Evolutionary conservation across 164 flowering plant species (phyloP), one percentile per base, ranked within the genome.

Genomic region (Chimonanthus salicifolius): DNA sequence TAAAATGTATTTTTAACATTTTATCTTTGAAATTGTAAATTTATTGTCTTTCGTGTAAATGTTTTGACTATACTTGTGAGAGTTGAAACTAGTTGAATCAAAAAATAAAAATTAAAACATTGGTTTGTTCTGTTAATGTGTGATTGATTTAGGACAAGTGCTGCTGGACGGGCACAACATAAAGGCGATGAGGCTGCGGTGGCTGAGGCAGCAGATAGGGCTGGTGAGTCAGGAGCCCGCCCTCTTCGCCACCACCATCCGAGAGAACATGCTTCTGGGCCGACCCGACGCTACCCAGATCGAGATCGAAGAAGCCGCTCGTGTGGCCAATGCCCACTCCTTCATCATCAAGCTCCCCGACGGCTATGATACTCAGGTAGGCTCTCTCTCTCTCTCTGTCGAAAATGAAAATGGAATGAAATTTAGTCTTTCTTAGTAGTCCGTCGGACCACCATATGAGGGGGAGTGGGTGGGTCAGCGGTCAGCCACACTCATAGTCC

Each of bases 171-270:
- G 99, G 77, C 86, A 88, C 78, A 94, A 93, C 84, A 88, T 95
- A 74, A 93, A 86, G 86, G 80, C 87, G 51, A 73, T 95, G 75
- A 89, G 87, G 80, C 78, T 95, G 73, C 83, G 88, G 74, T 93
- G 99, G 99, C 77, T 95, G 80, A 88, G 99, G 81, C 91, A 95
- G 80, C 98, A 95, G 77, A 90, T 95, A 60, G 98, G 99, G 49
- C 90, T 95, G 8, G 97, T 95, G 70, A 93, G 99, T 83, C 99
- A 95, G 83, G 99, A 95, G 72, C 99, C 99, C 8, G 96, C 97
- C 8, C 78, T 95, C 46, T 95, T 95, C 76, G 99, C 99, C 5
- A 92, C 99, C 76, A 87, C 89, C 78, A 93, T 95, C 60, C 89
- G 82, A 74, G 99, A 95, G 68, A 95, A 95, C 83, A 88, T 95